These are phyloP conservation scores for Mycena amicta DNA, from an alignment of 768 basidiomycete species.

Conservation along the genomic window DNA sequence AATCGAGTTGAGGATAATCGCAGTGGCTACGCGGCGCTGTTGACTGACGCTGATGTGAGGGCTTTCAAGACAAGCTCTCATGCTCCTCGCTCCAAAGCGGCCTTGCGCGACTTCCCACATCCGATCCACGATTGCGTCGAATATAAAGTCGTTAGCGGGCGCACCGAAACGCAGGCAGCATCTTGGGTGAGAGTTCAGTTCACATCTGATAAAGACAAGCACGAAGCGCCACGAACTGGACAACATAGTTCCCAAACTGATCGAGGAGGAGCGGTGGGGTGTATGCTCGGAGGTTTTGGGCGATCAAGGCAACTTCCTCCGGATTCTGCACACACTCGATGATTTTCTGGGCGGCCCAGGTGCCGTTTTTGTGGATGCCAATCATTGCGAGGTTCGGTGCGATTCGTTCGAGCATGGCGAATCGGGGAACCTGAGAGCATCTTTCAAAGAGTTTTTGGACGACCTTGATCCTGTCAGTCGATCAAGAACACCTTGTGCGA, in stretches of 20 bases:
- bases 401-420: slow-evolving; percentile 92
- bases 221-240: slow-evolving; percentile 70
- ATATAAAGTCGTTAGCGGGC: slow-evolving; percentile 93
- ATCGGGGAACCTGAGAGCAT: slow-evolving; percentile 74
- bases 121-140: slow-evolving; percentile 96
- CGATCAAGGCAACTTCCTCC: slow-evolving; percentile 84
- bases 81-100: slow-evolving; percentile 95
- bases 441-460: slow-evolving; percentile 97
- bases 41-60: slow-evolving; percentile 85
- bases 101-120: slow-evolving; percentile 99
- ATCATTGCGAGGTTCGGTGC: slow-evolving; percentile 95
- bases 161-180: slow-evolving; percentile 90
- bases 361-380: slow-evolving; percentile 99
- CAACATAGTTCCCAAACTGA: slow-evolving; percentile 92
- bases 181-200: slow-evolving; percentile 39
- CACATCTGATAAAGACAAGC: neutral
- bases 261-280: slow-evolving; percentile 92
- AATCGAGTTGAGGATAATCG: slow-evolving; percentile 95
- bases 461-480: slow-evolving; percentile 49
- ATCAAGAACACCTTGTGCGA: neutral
- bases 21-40: slow-evolving; percentile 92
- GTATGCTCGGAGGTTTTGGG: slow-evolving; percentile 87
- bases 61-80: slow-evolving; percentile 95
- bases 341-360: slow-evolving; percentile 99
- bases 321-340: slow-evolving; percentile 91